Percentiles rank a stretch among this genome's conserved stretches.
These are phyloP conservation scores for Neopestalotiopsis clavispora DNA, from an alignment of 2,329 filamentous ascomycete species.

Conservation along the genomic window DNA sequence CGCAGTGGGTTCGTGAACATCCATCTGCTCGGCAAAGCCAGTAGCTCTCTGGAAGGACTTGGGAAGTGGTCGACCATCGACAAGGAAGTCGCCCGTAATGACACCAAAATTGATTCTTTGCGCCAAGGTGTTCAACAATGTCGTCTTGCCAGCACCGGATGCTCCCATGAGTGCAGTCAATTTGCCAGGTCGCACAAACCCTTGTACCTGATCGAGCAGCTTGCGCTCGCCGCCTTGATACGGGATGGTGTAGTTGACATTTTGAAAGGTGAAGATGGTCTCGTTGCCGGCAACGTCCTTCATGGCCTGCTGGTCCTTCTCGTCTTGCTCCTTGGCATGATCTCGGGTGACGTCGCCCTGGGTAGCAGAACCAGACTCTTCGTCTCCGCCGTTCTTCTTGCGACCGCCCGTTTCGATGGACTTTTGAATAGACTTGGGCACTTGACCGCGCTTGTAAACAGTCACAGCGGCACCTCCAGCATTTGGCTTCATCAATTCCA, in stretches of 20 bases:
- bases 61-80: constrained; percentile 74
- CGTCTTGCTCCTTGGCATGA: constrained; percentile 23
- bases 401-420: constrained; percentile 57
- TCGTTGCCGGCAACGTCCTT: constrained; percentile 66
- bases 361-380: constrained; percentile 55
- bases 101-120: constrained; percentile 76
- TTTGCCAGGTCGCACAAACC: constrained; percentile 84
- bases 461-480: constrained; percentile 64
- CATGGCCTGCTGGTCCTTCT: constrained; percentile 37
- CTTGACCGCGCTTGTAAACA: constrained; percentile 67
- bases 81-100: constrained; percentile 77
- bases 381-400: constrained; percentile 51
- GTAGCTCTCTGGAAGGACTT: constrained; percentile 81
- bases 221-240: constrained; percentile 68
- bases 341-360: constrained; percentile 31
- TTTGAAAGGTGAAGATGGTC: constrained; percentile 57
- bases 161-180: constrained; percentile 78
- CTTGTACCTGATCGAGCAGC: constrained; percentile 77
- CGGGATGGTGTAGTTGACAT: constrained; percentile 55
- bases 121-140: constrained; percentile 29
- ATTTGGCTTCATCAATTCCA: constrained; percentile 61
- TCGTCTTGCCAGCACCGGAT: constrained; percentile 42
- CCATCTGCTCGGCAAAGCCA: constrained; percentile 70
- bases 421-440: constrained; percentile 61
- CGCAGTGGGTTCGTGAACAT: constrained; percentile 69